Base-by-base conservation (phyloP, 2,329 filamentous ascomycete species). In the Colletotrichum zoysiae region DNA sequence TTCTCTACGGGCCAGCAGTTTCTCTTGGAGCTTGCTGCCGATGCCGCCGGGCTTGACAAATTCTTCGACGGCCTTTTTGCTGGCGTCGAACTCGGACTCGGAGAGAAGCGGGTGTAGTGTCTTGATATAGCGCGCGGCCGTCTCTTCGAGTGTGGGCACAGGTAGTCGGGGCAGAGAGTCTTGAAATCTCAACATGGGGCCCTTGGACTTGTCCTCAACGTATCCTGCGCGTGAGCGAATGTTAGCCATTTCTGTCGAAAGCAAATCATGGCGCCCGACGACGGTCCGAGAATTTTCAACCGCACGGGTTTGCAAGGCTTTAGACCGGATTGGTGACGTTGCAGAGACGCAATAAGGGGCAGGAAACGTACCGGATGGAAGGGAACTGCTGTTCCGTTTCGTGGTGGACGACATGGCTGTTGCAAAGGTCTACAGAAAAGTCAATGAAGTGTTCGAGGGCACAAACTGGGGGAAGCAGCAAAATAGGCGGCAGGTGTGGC, bases 1-100 rank as follows among this genome's bases (percentile, higher is more conserved):
- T 76, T 94, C 92, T 74, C 93, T 89, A 74, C 91, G 90, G 70
- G 93, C 94, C 63, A 95, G 78, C 75, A 99, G 87, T 82, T 95
- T 93, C 80, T 97, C 92, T 85, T 99, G 96, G 55, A 99, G 90
- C 78, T 90, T 90, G 81, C 92, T 88, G 73, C 95, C 96, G 63
- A 91, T 86, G 50, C 95, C 94, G 69, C 94, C 94, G n/a, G 95
- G 94, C 76, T 91, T 91, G 76, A 97, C 85, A 82, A 99, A 98
- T 8, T 95, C 94, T 73, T 93, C 87, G 46, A 99, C 95, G 42
- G 94, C 95, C 79, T 93, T 92, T 81, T 93, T 92, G 79, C 92
- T 95, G 71, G 86, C 84, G 77, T 91, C 90, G 77, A 90, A 91
- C 82, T 96, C 93, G 76, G 84, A 81, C 48, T 88, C 82, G 53